Evolutionary conservation across 73 alveolate species (phyloP), one percentile per base, ranked within the genome.

Genomic region (Blepharisma stoltei): DNA sequence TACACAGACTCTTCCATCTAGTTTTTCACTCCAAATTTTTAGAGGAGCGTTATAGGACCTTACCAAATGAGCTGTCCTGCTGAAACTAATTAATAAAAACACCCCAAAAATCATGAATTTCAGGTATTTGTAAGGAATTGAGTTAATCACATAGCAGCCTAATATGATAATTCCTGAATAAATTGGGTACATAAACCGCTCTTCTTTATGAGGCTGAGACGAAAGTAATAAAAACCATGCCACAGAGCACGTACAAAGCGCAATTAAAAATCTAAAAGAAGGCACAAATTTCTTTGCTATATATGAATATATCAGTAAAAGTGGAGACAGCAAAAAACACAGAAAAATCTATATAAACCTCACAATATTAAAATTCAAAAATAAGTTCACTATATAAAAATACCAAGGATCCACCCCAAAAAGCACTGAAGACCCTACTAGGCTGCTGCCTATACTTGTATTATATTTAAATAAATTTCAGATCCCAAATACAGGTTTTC

Each of bases 321-420:
- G 46, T 54, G 81, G 82, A n/a, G 20, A 73, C 21, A 9, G 25
- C 25, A 73, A 21, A 48, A 73, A 46, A 4, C 14, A 83, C 6
- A 53, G 54, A 5, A 73, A 65, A 50, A 69, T 9, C 55, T 44
- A 43, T 9, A 38, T 38, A n/a, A 38, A 38, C n/a, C 41, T 23
- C 4, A 47, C 82, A 14, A 73, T 14, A 21, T 48, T 73, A 5
- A 73, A 65, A 83, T 73, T 73, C 11, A 73, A 37, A 18, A 46
- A 73, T n/a, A 48, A 20, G 53, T 73, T 73, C 4, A 18, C 9
- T 1, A 73, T 20, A 5, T 73, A 73, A 8, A 53, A 54, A 5
- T 73, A 55, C 82, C 82, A 73, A 18, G 82, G 82, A 14, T 73
- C 82, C 6, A 65, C 52, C 4, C 82, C 82, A 65, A 54, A 73